Evolutionary conservation across 2,329 filamentous ascomycete species (phyloP), one percentile per base, ranked within the genome.

Genomic region (Blastomyces emzantsi): DNA sequence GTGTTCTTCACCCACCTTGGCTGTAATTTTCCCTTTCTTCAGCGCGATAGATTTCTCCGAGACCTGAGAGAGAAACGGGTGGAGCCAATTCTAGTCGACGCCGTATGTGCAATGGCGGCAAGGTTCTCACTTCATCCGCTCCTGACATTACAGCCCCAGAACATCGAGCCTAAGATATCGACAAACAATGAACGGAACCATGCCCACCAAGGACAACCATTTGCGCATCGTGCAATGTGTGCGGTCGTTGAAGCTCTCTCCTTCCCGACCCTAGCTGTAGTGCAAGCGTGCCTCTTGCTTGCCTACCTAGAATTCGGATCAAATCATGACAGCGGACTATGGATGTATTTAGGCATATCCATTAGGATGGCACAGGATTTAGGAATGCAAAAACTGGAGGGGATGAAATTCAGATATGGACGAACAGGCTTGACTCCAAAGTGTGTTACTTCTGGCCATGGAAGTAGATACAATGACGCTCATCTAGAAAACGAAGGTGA

Each of bases 341-440:
- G 92, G 91, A 95, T 96, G 90, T 96, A 95, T 71, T 80, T 96
- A 1, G 92, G 91, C 0, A 87, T 93, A 61, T 88, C 91, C 0
- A 96, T 96, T 65, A 87, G 91, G 4, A 89, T 92, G 85, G 88
- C 88, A 0, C 84, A 90, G 65, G 88, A 92, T 70, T 76, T 96
- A 11, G 91, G 92, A 0, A 80, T 96, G 67, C 90, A 93, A 68
- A 95, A 92, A 67, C 81, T 89, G 19, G 87, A 92, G 67, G 91
- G 90, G 0, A 81, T 95, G 51, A 82, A 78, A 64, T 81, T 83
- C 62, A 81, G 80, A 65, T 78, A 77, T 65, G 84, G 83, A 17
- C 78, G 77, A 22, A 77, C 79, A 60, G 83, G 84, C 0, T 80
- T 83, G 1, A 84, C 81, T 0, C 83, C 83, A 3, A 84, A 80